Base-by-base conservation (phyloP, 1,139 yeast genomes). In the Geotrichum europaeum region DNA sequence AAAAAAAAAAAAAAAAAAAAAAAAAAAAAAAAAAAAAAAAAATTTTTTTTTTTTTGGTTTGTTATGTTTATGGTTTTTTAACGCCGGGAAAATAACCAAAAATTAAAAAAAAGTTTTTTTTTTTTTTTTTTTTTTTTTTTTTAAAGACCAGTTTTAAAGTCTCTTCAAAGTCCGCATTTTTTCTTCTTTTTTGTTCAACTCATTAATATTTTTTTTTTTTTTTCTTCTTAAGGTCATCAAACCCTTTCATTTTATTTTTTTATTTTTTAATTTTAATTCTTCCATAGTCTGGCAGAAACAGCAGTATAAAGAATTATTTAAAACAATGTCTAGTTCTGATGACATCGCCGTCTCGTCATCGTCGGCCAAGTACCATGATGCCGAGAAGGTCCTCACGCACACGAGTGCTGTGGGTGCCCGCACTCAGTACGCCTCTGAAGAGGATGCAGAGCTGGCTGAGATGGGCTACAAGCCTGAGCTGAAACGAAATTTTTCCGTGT, bases 401-500 rank as follows among this genome's bases (percentile, higher is more conserved):
- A 43, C 56, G 15, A 52, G 55, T 25, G 53, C 53, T 13, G n/a
- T 15, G 5, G 22, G 20, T 15, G 9, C 12, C 10, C 47, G 10
- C 7, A 2, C n/a, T 7, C 32, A 34, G 18, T 34, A 15, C 30
- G 20, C 4, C 4, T 40, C 45, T 15, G 49, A 32, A 10, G 61
- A 51, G 10, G 61, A 58, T 47, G 51, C 25, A n/a, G 59, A 58
- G 43, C 60, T 66, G 24, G 68, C 67, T 13, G 63, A 64, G 25
- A 62, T 69, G 66, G 72, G 72, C 28, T 70, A 70, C 61, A 66
- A 66, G 62, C 72, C 69, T 5, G 72, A 79, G 63, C 75, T 82
- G 64, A 78, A 78, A 62, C 78, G 84, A 68, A 79, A 78, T 60
- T 83, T 83, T 65, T 77, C 83, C 28, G 76, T 81, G 53, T 77